Percentiles rank a stretch among this genome's conserved stretches.
Evolutionary conservation across 257 asterid genomes (phyloP).

Genomic region (Lithospermum erythrorhizon): DNA sequence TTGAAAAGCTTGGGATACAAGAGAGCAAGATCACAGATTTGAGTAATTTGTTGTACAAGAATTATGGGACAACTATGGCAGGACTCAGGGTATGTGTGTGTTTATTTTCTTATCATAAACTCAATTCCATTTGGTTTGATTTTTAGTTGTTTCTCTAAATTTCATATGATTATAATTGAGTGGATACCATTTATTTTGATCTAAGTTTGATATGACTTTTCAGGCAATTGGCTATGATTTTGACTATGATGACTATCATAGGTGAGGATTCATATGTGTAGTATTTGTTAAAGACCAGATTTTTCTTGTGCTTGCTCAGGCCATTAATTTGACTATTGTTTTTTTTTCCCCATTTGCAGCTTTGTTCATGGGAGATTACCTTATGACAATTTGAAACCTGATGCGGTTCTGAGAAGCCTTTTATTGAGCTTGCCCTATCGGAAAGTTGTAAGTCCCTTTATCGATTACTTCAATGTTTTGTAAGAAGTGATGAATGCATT

Average conservation of each 20-base stretch:
- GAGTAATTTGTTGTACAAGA: slow-evolving; percentile 62
- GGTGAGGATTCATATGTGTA: slow-evolving; percentile 17
- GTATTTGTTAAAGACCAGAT: neutral
- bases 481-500: neutral
- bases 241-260: slow-evolving; percentile 89
- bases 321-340: neutral
- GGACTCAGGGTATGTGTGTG: slow-evolving; percentile 73
- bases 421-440: slow-evolving; percentile 62
- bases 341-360: slow-evolving; percentile 23
- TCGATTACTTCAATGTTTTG: neutral
- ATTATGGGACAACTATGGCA: slow-evolving; percentile 97
- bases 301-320: neutral
- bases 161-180: neutral
- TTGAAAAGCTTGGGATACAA: slow-evolving; percentile 68
- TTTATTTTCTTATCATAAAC: neutral
- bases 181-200: slow-evolving; percentile 1
- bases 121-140: neutral
- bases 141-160: neutral
- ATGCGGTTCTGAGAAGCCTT: slow-evolving; percentile 72
- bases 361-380: slow-evolving; percentile 96
- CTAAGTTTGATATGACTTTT: slow-evolving; percentile 7
- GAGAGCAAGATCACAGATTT: slow-evolving; percentile 50
- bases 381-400: slow-evolving; percentile 75
- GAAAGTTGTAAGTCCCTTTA: slow-evolving; percentile 57
- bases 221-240: slow-evolving; percentile 97